Conservation (phyloP, 2,329 filamentous ascomycete genomes). For the Immersiporthe knoxdaviesiana region DNA sequence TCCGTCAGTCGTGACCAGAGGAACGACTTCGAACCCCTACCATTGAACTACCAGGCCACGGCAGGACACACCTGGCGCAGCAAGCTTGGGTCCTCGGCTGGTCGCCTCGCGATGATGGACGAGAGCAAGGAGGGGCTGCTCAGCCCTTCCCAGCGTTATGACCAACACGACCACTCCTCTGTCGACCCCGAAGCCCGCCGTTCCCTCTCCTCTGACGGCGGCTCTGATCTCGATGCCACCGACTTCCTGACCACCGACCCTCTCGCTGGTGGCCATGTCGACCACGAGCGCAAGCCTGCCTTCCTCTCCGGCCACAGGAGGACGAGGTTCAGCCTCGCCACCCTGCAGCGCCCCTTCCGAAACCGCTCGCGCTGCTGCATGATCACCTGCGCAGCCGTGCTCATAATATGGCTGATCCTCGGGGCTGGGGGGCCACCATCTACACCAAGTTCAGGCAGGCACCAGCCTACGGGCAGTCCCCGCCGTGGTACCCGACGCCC, state of each 20-base stretch:
- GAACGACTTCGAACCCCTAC: not conserved
- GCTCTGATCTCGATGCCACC: constrained; percentile 40
- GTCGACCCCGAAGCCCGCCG: constrained; percentile 19
- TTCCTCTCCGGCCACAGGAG: constrained; percentile 26
- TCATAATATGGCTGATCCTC: constrained; percentile 44
- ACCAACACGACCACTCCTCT: not conserved
- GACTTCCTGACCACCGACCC: constrained; percentile 37
- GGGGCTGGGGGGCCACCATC: constrained; percentile 49
- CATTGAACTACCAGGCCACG: not conserved
- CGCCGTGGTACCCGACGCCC: constrained; percentile 80
- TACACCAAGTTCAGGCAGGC: constrained; percentile 53
- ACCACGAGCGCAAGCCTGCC: constrained; percentile 18
- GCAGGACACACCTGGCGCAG: not conserved
- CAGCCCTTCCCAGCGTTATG: constrained; percentile 21
- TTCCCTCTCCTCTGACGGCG: constrained; percentile 31
- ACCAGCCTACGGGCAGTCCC: constrained; percentile 60
- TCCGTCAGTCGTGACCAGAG: not conserved
- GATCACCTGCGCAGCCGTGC: constrained; percentile 37
- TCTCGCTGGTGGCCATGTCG: constrained; percentile 14
- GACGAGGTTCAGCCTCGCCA: constrained; percentile 12
- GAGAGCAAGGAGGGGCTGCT: constrained; percentile 29
- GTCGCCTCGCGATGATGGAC: constrained; percentile 18
- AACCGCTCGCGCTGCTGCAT: constrained; percentile 43
- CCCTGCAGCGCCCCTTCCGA: constrained; percentile 23
- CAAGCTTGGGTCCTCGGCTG: not conserved